These are phyloP conservation scores for Lachnellula occidentalis DNA, from an alignment of 2,329 filamentous ascomycete genomes.

Conservation along the genomic window DNA sequence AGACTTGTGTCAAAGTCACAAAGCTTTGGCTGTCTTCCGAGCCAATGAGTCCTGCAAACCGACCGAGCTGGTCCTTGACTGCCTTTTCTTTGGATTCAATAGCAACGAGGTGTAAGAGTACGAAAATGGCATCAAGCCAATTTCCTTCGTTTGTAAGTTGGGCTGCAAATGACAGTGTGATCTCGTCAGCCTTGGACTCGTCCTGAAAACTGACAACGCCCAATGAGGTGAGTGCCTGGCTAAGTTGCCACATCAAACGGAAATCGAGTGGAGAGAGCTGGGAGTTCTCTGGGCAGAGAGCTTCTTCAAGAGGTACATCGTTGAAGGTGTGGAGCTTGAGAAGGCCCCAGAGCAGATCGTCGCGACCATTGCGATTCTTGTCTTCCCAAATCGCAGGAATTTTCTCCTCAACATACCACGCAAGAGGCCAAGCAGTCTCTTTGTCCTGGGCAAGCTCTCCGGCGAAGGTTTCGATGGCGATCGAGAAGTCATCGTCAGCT, in stretches of 20 bases:
- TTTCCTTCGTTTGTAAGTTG: constrained; percentile 58
- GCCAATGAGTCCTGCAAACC: constrained; percentile 64
- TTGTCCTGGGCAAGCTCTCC: constrained; percentile 65
- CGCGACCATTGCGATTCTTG: constrained; percentile 49
- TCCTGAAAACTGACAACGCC: constrained; percentile 46
- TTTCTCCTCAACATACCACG: constrained; percentile 62
- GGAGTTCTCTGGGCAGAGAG: constrained; percentile 71
- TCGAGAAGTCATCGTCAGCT: constrained; percentile 61
- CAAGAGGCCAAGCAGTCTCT: constrained; percentile 64
- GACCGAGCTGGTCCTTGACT: constrained; percentile 68
- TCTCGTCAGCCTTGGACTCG: constrained; percentile 56
- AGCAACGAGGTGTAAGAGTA: constrained; percentile 69
- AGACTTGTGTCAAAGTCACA: constrained; percentile 53
- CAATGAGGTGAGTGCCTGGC: constrained; percentile 54
- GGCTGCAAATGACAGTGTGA: constrained; percentile 60
- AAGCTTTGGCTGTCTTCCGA: constrained; percentile 52
- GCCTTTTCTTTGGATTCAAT: constrained; percentile 56
- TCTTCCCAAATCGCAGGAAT: constrained; percentile 57
- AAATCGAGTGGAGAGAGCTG: constrained; percentile 70
- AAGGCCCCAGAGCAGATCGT: constrained; percentile 83
- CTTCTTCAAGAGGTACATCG: constrained; percentile 57
- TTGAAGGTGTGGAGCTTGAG: constrained; percentile 72
- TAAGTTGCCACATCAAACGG: constrained; percentile 79
- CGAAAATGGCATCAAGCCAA: constrained; percentile 68
- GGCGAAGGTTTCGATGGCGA: constrained; percentile 68